Evolutionary conservation across 768 basidiomycete species (phyloP), one percentile per base, ranked within the genome.

Genomic region (Mycena capillaripes): DNA sequence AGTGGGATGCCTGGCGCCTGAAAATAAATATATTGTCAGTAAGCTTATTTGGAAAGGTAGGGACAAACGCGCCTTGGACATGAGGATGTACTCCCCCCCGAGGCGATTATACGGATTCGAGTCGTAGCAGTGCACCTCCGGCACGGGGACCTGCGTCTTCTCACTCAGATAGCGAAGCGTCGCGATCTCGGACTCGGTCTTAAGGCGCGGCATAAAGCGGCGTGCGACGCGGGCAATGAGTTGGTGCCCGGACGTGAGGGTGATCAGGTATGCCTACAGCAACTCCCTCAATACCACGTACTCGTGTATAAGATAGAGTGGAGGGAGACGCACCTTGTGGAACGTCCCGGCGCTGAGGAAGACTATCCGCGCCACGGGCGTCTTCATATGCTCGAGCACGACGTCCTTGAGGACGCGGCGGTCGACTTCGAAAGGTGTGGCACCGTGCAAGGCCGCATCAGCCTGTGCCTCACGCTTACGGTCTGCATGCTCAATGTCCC

Each of bases 311-410:
- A 30, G 58, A 59, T 29, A 62, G 71, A 46, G 55, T 57, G 36
- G 34, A 14, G 48, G 60, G 40, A 14, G 38, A 50, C 70, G 76
- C 81, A 82, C 94, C 84, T 96, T 96, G 81, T 96, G 95, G 83
- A 96, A 96, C 2, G 95, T 95, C 29, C 95, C 94, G 93, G 93
- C 89, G 77, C 90, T 94, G 29, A 96, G 81, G 77, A 95, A 96
- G 40, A 79, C 81, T 75, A 96, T 94, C 25, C 91, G 84, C 3
- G 88, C 93, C 19, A 95, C 93, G 27, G 91, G 89, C 17, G 85
- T 81, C 25, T 83, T 86, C 82, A 92, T 88, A 75, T 90, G 92
- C 77, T 95, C 93, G 56, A 89, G 85, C 10, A 96, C 91, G 50
- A 96, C 90, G 74, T 95, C 93, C 80, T 90, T 92, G 71, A 96